Evolutionary conservation across 129 eudicot genomes (phyloP), one percentile per base, ranked within the genome.

Genomic region (Lactuca saligna): DNA sequence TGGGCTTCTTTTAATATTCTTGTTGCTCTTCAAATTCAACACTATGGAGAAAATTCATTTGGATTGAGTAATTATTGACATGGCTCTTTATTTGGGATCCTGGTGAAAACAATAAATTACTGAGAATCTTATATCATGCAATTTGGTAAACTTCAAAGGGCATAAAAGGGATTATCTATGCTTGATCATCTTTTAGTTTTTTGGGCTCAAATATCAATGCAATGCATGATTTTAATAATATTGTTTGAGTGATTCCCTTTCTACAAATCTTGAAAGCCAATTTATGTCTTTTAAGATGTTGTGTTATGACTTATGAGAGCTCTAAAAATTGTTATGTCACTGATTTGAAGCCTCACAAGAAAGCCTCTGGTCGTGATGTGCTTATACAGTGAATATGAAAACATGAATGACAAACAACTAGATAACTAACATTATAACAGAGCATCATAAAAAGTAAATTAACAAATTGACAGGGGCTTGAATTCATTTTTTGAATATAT

Each of bases 21-120:
- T 74, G 20, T 71, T 75, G 65, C 57, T 75, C 71, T 63, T 76
- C 69, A 20, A 20, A 20, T 63, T 76, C 69, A 73, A 53, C n/a
- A 84, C 62, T 17, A 68, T 33, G 1, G 87, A 82, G 20, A 67
- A 64, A 32, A 84, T 10, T 7, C 75, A 80, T 68, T 88, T 69
- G 44, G 82, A 73, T 60, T 86, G 83, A 70, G 69, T 50, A 65
- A 89, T 55, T 16, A 83, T 80, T 41, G 86, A 83, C 96, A 89
- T 89, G 68, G 57, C 54, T 76, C 55, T 46, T 75, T 76, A 33
- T 68, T 53, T 16, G 5, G 53, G 60, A 50, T 53, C 63, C 38
- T 49, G 38, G 8, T 32, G 6, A 60, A 50, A 60, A 68, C 44
- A 53, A 49, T 14, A 17, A 15, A 51, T 38, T 29, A 67, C 6